Evolutionary conservation across 139 green algal species (phyloP).

Genomic region (Closterium sp.): DNA sequence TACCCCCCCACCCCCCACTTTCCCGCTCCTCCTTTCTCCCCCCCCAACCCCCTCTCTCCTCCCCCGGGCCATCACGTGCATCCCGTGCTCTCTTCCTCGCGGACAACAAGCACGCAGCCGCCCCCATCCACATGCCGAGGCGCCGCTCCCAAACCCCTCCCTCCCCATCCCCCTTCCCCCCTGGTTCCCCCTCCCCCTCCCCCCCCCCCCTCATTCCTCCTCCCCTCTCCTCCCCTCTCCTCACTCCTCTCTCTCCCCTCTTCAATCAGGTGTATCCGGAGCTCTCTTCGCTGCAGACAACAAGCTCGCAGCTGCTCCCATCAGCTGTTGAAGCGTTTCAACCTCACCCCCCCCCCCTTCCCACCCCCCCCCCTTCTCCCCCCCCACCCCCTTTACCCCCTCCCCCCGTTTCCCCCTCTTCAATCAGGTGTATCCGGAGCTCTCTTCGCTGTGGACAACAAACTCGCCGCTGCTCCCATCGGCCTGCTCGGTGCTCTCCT

Average conservation of each 20-base stretch:
- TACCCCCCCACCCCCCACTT: not conserved
- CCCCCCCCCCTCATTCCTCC: not conserved
- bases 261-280: not conserved
- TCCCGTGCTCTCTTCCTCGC: not conserved
- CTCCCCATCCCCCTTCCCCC: not conserved
- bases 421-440: conserved; percentile 20
- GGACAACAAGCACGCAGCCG: conserved; percentile 17
- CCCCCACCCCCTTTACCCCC: not conserved
- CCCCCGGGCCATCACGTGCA: not conserved
- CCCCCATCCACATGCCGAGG: conserved; percentile 28
- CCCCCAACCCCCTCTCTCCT: not conserved
- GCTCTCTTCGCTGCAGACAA: not conserved
- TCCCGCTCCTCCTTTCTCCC: too few relatives aligned
- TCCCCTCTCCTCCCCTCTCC: too few relatives aligned
- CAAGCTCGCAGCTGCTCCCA: conserved; percentile 15
- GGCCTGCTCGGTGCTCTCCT: conserved; percentile 39
- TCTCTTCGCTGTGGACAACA: not conserved
- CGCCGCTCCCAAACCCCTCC: too few relatives aligned
- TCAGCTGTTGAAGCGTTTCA: too few relatives aligned
- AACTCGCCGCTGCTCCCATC: conserved; percentile 24
- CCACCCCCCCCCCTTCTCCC: too few relatives aligned
- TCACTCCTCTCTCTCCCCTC: not conserved
- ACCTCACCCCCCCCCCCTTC: too few relatives aligned
- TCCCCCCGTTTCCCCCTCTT: not conserved
- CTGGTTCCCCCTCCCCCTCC: too few relatives aligned